A percentile compares a stretch with the other conserved stretches of the same genome.
phyloP scores from a whole-genome alignment of 345 rosid genomes.

The Pelargonium nanum region DNA sequence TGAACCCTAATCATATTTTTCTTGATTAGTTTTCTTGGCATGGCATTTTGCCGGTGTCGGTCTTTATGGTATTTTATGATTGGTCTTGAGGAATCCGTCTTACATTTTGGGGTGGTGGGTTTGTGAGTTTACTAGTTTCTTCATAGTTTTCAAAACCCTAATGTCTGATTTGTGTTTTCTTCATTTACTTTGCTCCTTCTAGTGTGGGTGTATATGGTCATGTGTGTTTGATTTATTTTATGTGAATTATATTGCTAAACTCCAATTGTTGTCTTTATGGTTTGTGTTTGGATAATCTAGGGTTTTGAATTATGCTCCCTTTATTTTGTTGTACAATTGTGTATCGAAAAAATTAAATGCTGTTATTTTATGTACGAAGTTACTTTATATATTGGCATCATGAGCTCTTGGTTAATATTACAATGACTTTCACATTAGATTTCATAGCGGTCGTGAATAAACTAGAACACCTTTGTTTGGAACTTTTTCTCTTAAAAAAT shows the following conservation, averaged over 20 bases:
- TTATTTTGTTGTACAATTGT: not conserved
- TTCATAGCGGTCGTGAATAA: too few relatives aligned
- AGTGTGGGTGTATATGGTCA: not conserved
- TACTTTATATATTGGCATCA: not conserved
- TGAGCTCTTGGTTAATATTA: too few relatives aligned
- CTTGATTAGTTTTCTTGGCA: not conserved
- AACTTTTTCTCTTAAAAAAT: too few relatives aligned
- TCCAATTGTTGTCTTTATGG: not conserved
- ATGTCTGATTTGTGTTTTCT: not conserved
- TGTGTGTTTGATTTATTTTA: not conserved
- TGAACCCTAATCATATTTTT: not conserved
- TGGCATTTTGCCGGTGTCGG: not conserved
- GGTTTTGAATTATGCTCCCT: not conserved
- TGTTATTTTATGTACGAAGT: not conserved
- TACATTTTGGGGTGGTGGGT: not conserved
- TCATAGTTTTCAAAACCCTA: not conserved
- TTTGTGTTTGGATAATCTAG: not conserved
- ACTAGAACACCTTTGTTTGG: too few relatives aligned
- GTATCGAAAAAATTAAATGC: not conserved
- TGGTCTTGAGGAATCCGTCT: not conserved
- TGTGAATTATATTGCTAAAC: not conserved
- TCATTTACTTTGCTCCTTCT: not conserved
- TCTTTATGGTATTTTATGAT: not conserved
- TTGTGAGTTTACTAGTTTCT: not conserved
- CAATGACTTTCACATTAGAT: too few relatives aligned